These are phyloP conservation scores for Magnusiomyces tetraspermus DNA, from an alignment of 1,139 yeast genomes.

Conservation along the genomic window DNA sequence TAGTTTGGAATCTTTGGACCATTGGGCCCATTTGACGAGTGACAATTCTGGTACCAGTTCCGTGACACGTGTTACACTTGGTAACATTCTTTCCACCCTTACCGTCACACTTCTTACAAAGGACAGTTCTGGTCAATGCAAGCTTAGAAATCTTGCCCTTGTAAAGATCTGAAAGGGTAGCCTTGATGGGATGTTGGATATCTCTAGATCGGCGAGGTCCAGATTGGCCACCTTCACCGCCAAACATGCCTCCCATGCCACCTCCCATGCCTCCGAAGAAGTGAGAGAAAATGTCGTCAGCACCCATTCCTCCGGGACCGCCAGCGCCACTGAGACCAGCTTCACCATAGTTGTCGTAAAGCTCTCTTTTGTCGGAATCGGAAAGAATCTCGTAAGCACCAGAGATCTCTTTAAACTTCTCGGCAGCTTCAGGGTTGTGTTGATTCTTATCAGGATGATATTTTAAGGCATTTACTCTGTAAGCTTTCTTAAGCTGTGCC, in stretches of 20 bases:
- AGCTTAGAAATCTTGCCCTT: slow-evolving; percentile 75
- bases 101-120: slow-evolving; percentile 86
- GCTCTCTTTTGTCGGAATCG: slow-evolving; percentile 78
- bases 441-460: slow-evolving; percentile 79
- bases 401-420: slow-evolving; percentile 83
- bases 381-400: slow-evolving; percentile 77
- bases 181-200: slow-evolving; percentile 78
- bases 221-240: slow-evolving; percentile 56
- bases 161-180: slow-evolving; percentile 73
- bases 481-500: slow-evolving; percentile 85
- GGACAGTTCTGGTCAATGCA: slow-evolving; percentile 83
- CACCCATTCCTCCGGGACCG: slow-evolving; percentile 62
- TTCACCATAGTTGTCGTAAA: slow-evolving; percentile 85
- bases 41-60: slow-evolving; percentile 84
- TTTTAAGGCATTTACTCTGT: slow-evolving; percentile 84
- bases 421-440: slow-evolving; percentile 82
- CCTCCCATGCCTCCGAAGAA: slow-evolving; percentile 54
- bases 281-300: slow-evolving; percentile 85
- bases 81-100: slow-evolving; percentile 92
- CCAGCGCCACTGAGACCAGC: slow-evolving; percentile 82
- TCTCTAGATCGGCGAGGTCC: slow-evolving; percentile 75
- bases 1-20: slow-evolving; percentile 95
- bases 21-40: slow-evolving; percentile 99
- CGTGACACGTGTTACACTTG: slow-evolving; percentile 78
- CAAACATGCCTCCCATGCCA: slow-evolving; percentile 35